A percentile compares a stretch with the other conserved stretches of the same genome.
Conservation (phyloP, 345 rosid genomes). For the Gossypium herbaceum region DNA sequence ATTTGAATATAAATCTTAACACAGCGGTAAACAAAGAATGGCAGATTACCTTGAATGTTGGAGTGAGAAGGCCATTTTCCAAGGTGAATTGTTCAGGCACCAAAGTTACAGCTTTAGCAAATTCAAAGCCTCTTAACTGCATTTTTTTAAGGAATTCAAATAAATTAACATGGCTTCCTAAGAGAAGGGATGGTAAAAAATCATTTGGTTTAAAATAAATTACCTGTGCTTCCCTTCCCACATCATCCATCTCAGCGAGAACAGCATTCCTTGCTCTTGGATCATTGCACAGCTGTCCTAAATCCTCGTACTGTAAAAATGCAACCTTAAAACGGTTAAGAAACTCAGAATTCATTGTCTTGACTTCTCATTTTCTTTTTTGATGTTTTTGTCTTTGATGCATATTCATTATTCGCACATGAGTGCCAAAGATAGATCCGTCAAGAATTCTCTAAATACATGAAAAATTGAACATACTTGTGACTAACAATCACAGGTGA, state of each 20-base stretch:
- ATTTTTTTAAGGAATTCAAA: neutral
- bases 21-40: neutral
- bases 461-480: neutral
- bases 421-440: neutral
- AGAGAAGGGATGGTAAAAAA: neutral
- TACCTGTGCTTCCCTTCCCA: slow-evolving; percentile 74
- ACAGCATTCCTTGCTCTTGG: slow-evolving; percentile 57
- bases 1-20: neutral
- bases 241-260: slow-evolving; percentile 67
- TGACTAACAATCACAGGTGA: too few species aligned
- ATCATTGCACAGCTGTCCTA: slow-evolving; percentile 62
- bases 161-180: neutral
- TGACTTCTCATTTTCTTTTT: neutral
- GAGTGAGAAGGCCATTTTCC: slow-evolving; percentile 82
- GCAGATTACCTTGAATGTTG: slow-evolving; percentile 69
- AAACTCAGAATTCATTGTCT: neutral
- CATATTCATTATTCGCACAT: neutral
- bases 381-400: neutral
- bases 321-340: slow-evolving; percentile 10
- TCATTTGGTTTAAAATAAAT: neutral
- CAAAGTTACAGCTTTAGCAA: slow-evolving; percentile 77
- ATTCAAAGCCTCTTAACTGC: slow-evolving; percentile 71
- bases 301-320: slow-evolving; percentile 50
- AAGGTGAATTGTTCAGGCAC: slow-evolving; percentile 72
- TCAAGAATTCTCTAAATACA: neutral